These are phyloP conservation scores for Coccomyxa sp. DNA, from an alignment of 139 green algal species.

Conservation along the genomic window DNA sequence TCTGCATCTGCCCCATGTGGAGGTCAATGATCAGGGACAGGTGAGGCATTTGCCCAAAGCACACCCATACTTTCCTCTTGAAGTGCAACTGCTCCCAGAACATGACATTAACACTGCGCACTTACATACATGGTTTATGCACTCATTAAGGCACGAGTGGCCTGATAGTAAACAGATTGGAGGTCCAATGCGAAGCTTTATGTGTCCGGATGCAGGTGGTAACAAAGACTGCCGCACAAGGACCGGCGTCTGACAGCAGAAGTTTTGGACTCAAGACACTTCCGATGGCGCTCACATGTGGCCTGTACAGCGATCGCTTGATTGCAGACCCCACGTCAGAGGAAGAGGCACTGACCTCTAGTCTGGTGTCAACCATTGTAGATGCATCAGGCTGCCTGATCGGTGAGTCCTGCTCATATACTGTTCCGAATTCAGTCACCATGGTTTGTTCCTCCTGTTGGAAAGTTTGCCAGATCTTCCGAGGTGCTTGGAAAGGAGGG, in stretches of 20 bases:
- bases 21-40: conserved; percentile 37
- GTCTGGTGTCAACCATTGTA: conserved; percentile 40
- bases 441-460: not conserved
- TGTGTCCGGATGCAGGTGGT: not conserved
- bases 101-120: not conserved
- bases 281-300: conserved; percentile 40
- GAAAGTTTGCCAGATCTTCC: too few relatives aligned
- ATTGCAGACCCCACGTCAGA: conserved; percentile 63
- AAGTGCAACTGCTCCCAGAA: not conserved
- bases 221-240: not conserved
- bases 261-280: conserved; percentile 19
- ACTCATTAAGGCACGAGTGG: not conserved
- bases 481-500: not conserved
- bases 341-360: conserved; percentile 55
- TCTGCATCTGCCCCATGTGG: conserved; percentile 35
- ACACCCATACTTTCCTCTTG: not conserved
- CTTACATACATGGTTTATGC: not conserved
- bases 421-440: too few relatives aligned
- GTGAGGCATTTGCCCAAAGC: conserved; percentile 14
- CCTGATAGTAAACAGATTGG: not conserved
- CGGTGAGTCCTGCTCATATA: conserved; percentile 24
- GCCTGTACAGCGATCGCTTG: conserved; percentile 26
- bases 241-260: conserved; percentile 10
- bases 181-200: not conserved
- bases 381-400: conserved; percentile 45